Conservation (phyloP, 257 asterid genomes). For the Fraxinus anomala region DNA sequence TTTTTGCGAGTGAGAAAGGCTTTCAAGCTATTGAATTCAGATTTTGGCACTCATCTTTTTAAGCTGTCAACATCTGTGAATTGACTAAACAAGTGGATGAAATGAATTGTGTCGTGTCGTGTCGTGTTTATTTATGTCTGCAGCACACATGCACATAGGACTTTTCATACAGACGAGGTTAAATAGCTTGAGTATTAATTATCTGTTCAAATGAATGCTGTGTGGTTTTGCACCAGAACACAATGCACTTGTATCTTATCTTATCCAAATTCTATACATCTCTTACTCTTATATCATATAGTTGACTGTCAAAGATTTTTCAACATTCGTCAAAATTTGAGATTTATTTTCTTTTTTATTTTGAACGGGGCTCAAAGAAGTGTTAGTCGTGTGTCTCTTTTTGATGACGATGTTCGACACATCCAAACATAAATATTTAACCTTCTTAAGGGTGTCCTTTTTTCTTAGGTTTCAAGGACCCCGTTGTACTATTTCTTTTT, state of each 20-base stretch:
- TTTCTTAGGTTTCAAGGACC: constrained; percentile 7
- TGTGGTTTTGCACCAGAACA: not conserved
- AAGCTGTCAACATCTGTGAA: not conserved
- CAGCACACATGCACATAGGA: not conserved
- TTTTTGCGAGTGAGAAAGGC: not conserved
- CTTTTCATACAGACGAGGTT: not conserved
- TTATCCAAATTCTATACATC: not conserved
- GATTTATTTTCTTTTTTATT: not conserved
- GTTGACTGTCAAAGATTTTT: not conserved
- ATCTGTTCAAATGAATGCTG: too few relatives aligned
- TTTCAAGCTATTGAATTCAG: not conserved
- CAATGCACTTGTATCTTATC: not conserved
- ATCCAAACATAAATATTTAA: not conserved
- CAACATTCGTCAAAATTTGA: not conserved
- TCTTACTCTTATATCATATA: not conserved
- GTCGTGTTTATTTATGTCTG: not conserved
- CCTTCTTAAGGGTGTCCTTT: not conserved
- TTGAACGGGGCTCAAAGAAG: not conserved
- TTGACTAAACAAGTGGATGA: not conserved
- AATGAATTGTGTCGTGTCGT: not conserved
- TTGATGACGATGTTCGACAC: not conserved
- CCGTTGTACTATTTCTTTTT: not conserved
- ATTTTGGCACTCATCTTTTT: not conserved
- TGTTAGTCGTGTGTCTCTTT: not conserved
- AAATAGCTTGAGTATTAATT: not conserved